Conservation (phyloP, 805 yeast genomes). For the Nakazawaea pomicola region DNA sequence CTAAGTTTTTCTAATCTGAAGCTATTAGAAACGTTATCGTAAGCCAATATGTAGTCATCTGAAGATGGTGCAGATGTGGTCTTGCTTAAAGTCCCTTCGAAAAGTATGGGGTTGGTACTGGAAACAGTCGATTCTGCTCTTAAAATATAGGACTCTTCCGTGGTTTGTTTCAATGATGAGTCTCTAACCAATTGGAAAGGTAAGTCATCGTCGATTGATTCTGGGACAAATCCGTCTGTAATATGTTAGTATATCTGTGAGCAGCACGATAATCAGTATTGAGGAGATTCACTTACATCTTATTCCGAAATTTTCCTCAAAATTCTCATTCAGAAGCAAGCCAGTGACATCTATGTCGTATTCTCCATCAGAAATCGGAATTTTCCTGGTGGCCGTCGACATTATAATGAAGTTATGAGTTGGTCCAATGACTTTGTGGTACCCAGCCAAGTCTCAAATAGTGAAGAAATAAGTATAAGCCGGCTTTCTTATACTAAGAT, state of each 20-base stretch:
- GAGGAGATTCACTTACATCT: conserved; percentile 22
- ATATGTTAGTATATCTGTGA: no score
- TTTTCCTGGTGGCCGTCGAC: neutral
- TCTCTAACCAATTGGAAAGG: conserved; percentile 21
- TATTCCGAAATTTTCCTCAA: conserved; percentile 25
- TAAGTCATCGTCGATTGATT: conserved; percentile 22
- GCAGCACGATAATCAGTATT: neutral
- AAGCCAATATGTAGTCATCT: conserved; percentile 22
- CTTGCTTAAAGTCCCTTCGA: conserved; percentile 22
- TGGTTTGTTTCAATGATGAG: neutral
- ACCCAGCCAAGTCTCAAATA: no score
- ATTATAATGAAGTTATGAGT: no score
- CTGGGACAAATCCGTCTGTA: conserved; percentile 30
- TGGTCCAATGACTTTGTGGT: no score
- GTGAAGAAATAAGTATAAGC: no score
- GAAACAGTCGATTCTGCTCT: conserved; percentile 19
- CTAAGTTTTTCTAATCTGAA: conserved; percentile 24
- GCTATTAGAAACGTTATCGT: conserved; percentile 20
- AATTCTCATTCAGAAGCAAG: conserved; percentile 15
- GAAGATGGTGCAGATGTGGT: conserved; percentile 12
- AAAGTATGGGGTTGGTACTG: conserved; percentile 18
- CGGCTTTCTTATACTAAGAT: no score
- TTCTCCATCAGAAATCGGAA: conserved; percentile 29
- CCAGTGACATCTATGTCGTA: conserved; percentile 28
- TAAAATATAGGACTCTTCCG: conserved; percentile 19